Conservation (phyloP, 2,329 filamentous ascomycete genomes). For the Colletotrichum tropicale region DNA sequence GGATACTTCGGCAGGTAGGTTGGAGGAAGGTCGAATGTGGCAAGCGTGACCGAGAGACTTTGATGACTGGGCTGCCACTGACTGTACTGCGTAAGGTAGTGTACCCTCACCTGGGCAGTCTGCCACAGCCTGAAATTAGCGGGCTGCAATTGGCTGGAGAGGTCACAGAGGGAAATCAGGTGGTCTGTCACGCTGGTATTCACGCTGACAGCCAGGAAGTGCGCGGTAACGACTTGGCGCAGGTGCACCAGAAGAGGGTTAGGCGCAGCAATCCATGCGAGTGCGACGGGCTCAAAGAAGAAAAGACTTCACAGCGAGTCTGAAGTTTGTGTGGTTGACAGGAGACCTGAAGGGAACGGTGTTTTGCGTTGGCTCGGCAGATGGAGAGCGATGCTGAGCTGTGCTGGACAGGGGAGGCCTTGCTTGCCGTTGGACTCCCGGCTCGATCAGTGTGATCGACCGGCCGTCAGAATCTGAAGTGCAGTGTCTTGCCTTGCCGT, state of each 20-base stretch:
- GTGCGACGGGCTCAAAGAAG: constrained; percentile 3
- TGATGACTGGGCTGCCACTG: not conserved
- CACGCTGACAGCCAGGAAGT: not conserved
- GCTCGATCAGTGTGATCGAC: not conserved
- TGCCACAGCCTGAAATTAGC: not conserved
- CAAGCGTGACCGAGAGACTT: constrained; percentile 4
- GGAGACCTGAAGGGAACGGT: constrained; percentile 9
- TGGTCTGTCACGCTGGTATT: constrained; percentile 12
- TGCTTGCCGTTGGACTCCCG: not conserved
- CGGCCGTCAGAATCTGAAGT: not conserved
- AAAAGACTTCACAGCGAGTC: constrained; percentile 8
- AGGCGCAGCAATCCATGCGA: constrained; percentile 17
- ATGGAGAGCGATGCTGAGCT: not conserved
- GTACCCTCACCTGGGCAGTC: not conserved
- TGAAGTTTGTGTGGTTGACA: constrained; percentile 6
- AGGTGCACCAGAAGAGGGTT: not conserved
- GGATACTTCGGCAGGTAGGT: constrained; percentile 1
- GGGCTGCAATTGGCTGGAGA: not conserved
- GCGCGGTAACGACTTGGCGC: not conserved
- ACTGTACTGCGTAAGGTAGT: not conserved
- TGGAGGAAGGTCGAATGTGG: not conserved
- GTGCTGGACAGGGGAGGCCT: not conserved
- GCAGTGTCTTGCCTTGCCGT: not conserved
- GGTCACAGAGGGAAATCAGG: not conserved
- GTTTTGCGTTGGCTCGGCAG: constrained; percentile 21